Percentiles rank a stretch among this genome's conserved stretches.
phyloP scores from a whole-genome alignment of 441 rosid species.

The Populus hybrid region DNA sequence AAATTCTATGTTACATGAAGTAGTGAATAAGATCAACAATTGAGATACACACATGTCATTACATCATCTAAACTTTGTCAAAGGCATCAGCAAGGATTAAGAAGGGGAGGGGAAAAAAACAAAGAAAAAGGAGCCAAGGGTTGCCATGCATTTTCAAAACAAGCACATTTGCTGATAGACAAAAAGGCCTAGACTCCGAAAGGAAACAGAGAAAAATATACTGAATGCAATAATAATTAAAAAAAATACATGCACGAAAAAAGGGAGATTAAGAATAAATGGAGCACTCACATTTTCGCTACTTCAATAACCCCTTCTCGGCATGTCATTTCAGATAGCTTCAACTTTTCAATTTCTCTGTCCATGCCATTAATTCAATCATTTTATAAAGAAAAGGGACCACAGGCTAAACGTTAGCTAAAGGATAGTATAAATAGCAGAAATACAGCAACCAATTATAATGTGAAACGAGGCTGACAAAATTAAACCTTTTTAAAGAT shows the following conservation, averaged over 20 bases:
- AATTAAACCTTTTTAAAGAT: background rate
- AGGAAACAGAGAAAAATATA: background rate
- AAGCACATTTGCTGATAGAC: background rate
- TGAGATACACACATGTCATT: background rate
- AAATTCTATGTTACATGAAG: no score
- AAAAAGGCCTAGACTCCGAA: background rate
- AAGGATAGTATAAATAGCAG: background rate
- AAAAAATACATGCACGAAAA: background rate
- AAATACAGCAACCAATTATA: background rate
- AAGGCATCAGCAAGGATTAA: background rate
- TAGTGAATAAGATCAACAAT: background rate
- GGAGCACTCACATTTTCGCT: slow-evolving; percentile 75
- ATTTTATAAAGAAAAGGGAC: background rate
- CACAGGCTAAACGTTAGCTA: background rate
- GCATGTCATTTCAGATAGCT: slow-evolving; percentile 95
- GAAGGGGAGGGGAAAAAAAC: background rate
- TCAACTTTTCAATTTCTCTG: slow-evolving; percentile 94
- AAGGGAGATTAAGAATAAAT: background rate
- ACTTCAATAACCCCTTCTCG: slow-evolving; percentile 93
- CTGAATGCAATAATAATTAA: background rate
- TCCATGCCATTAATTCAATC: slow-evolving; percentile 17
- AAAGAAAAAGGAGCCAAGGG: background rate
- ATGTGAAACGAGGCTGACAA: background rate
- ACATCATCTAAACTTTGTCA: background rate
- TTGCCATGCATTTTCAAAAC: background rate